Evolutionary conservation across 2,329 filamentous ascomycete genomes (phyloP), one percentile per base, ranked within the genome.

Genomic region (Trichoderma harzianum): DNA sequence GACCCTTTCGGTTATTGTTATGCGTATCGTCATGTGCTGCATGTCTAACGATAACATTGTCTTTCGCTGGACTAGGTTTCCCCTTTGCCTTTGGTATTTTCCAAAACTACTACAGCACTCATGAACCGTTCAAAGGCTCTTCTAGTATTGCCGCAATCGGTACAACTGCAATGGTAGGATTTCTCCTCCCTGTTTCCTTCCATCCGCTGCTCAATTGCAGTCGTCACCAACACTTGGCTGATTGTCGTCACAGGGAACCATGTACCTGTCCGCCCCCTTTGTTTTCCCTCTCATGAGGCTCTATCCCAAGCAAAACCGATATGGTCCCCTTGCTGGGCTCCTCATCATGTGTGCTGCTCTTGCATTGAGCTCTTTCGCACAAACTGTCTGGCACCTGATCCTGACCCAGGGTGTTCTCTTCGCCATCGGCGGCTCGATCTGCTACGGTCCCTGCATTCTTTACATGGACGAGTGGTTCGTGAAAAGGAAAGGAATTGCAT

Each of bases 41-140:
- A 34, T 12, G 10, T 43, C 65, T 69, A 34, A 69, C 67, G 21
- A 36, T 21, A 1, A 8, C 4, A 21, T 32, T 14, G 3, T 30
- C 39, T 43, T 24, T 53, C 21, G 12, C 21, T 55, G 18, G 28
- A 21, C 26, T 34, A 91, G 89, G 89, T 2, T 91, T 92, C 72
- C 86, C 88, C 0, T 88, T 89, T 71, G 85, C 88, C 1, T 92
- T 88, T 76, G 90, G 90, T 60, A 85, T 92, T 39, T 92, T 92
- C 76, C 89, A 91, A 76, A 84, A 88, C 62, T 90, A 90, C 78
- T 92, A 92, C 78, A 85, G 82, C 47, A 85, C 82, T 2, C 84
- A 89, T 63, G 83, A 83, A 16, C 86, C 88, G 3, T 92, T 92
- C 71, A 78, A 80, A 3, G 82, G 83, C 8, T 80, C 83, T 1